Conservation (phyloP, 2,329 filamentous ascomycete species). For the Neodidymelliopsis sp. region DNA sequence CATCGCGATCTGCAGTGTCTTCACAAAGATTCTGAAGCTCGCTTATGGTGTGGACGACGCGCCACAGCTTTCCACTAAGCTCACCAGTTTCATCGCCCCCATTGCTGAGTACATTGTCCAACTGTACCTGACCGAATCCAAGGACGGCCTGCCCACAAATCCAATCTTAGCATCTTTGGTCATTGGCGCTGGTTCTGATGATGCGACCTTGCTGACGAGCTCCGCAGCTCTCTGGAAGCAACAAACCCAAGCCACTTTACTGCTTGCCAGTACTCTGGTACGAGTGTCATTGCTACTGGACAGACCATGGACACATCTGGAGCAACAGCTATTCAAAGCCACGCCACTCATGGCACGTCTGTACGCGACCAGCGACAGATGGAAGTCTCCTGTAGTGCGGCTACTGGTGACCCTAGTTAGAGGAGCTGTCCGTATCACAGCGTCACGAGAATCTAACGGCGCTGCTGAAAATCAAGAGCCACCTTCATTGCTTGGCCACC, state of each 20-base stretch:
- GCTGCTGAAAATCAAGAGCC: slow-evolving; percentile 63
- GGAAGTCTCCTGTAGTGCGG: slow-evolving; percentile 70
- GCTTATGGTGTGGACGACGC: slow-evolving; percentile 77
- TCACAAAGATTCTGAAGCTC: slow-evolving; percentile 75
- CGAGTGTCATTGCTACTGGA: slow-evolving; percentile 71
- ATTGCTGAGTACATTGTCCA: slow-evolving; percentile 79
- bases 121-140: slow-evolving; percentile 75
- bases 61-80: slow-evolving; percentile 55
- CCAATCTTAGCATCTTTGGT: slow-evolving; percentile 77
- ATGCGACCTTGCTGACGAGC: slow-evolving; percentile 56
- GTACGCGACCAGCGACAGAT: slow-evolving; percentile 73
- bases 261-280: slow-evolving; percentile 73
- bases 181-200: slow-evolving; percentile 52
- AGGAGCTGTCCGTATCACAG: slow-evolving; percentile 67
- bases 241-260: slow-evolving; percentile 71
- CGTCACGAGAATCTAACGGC: slow-evolving; percentile 32
- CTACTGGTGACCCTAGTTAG: slow-evolving; percentile 78
- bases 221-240: slow-evolving; percentile 56
- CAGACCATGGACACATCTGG: slow-evolving; percentile 69
- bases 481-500: slow-evolving; percentile 89
- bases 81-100: slow-evolving; percentile 70
- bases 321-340: slow-evolving; percentile 81
- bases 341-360: slow-evolving; percentile 79
- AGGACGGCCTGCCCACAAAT: slow-evolving; percentile 76
- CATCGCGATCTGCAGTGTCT: slow-evolving; percentile 70